phyloP scores from a whole-genome alignment of 2,329 filamentous ascomycete species.

The Paraconiothyrium sp. region DNA sequence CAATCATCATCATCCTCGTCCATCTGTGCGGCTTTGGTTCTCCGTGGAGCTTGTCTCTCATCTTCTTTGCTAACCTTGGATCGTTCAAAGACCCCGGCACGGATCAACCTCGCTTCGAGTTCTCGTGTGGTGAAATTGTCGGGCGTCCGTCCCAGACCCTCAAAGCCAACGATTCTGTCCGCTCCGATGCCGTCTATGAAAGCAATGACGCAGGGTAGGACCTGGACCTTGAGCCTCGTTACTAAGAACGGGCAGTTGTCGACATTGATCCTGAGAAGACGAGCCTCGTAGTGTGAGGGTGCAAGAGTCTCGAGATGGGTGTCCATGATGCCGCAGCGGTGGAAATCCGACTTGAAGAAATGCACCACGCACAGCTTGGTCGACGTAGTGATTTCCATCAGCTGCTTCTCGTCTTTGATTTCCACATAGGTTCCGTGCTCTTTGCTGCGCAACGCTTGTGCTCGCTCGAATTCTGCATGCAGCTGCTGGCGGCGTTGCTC shows the following conservation, averaged over 20 bases:
- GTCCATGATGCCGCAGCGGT: conserved; percentile 70
- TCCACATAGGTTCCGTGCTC: conserved; percentile 64
- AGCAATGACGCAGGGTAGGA: conserved; percentile 66
- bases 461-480: conserved; percentile 63
- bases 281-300: conserved; percentile 66
- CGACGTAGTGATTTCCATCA: conserved; percentile 69
- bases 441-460: conserved; percentile 60
- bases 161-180: conserved; percentile 68
- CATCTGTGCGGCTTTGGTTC: conserved; percentile 43
- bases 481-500: conserved; percentile 67
- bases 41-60: conserved; percentile 37
- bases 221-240: conserved; percentile 65
- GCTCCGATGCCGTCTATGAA: conserved; percentile 65
- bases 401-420: conserved; percentile 65
- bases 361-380: conserved; percentile 68
- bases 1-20: conserved; percentile 63
- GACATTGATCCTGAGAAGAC: conserved; percentile 67
- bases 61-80: conserved; percentile 61
- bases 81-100: conserved; percentile 61
- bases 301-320: conserved; percentile 63
- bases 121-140: conserved; percentile 65
- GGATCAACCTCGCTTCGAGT: conserved; percentile 62
- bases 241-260: conserved; percentile 69
- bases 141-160: conserved; percentile 62
- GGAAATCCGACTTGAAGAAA: conserved; percentile 72